Evolutionary conservation across 176 grass and related monocot species (phyloP).

Genomic region (Musa troglodytarum): DNA sequence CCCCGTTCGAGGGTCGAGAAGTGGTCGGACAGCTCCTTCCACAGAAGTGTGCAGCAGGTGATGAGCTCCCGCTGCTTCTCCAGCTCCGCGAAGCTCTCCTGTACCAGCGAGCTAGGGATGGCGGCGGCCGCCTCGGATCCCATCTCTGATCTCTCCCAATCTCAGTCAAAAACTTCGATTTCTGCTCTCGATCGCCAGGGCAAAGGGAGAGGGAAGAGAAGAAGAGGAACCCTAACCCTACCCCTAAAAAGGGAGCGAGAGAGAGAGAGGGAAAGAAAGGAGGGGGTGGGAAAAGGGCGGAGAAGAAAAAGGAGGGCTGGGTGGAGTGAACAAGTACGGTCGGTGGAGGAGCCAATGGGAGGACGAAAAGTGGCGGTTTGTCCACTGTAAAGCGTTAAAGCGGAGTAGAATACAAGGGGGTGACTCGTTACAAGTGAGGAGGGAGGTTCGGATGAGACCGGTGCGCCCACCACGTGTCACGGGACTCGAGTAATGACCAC

Average conservation of each 20-base stretch:
- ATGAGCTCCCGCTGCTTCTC: slow-evolving; percentile 75
- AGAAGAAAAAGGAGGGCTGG: not conserved
- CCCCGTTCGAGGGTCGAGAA: slow-evolving; percentile 53
- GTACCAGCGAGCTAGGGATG: slow-evolving; percentile 26
- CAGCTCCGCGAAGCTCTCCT: slow-evolving; percentile 65
- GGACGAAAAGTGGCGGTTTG: slow-evolving; percentile 1
- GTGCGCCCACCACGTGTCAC: not conserved
- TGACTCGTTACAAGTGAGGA: not conserved
- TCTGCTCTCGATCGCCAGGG: not conserved
- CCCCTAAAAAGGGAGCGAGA: slow-evolving; percentile 30
- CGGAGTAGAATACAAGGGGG: not conserved
- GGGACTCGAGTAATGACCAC: too few species aligned
- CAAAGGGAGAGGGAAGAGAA: slow-evolving; percentile 4
- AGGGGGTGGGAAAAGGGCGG: not conserved
- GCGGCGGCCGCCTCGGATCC: slow-evolving; percentile 9
- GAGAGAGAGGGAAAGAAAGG: slow-evolving; percentile 2
- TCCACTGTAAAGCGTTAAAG: not conserved
- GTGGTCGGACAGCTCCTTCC: slow-evolving; percentile 68
- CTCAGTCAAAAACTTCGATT: slow-evolving; percentile 3
- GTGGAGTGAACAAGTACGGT: slow-evolving; percentile 14
- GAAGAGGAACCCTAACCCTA: slow-evolving; percentile 52
- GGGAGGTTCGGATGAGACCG: not conserved
- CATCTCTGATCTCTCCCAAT: not conserved
- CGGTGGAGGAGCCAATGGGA: slow-evolving; percentile 23
- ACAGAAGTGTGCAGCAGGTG: slow-evolving; percentile 53